A percentile compares a stretch with the other conserved stretches of the same genome.
Conservation (phyloP, 2,329 filamentous ascomycete genomes). For the Fusarium nygamai region DNA sequence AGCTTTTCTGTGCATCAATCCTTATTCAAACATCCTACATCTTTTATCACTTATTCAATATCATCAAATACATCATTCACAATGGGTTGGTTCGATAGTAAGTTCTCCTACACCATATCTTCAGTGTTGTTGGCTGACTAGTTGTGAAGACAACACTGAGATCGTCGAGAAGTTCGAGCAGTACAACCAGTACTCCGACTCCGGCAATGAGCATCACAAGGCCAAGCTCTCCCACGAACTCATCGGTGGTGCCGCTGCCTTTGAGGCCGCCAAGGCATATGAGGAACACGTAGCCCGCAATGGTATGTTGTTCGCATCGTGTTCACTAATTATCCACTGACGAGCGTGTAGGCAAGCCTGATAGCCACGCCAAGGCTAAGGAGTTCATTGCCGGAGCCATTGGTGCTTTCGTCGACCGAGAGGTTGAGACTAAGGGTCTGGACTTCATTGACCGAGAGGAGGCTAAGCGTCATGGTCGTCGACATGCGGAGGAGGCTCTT, state of each 20-base stretch:
- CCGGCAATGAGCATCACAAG: too few species aligned
- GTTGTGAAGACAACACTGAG: constrained; percentile 15
- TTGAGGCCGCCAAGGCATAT: constrained; percentile 46
- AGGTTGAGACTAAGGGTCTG: constrained; percentile 45
- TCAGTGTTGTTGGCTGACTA: too few species aligned
- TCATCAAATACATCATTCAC: neutral
- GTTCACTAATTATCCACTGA: too few species aligned
- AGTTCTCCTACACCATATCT: too few species aligned
- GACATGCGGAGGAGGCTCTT: too few species aligned
- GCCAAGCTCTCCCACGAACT: constrained; percentile 46
- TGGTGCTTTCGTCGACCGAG: constrained; percentile 46
- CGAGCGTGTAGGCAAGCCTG: constrained; percentile 17
- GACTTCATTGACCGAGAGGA: constrained; percentile 43
- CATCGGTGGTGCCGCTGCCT: constrained; percentile 46
- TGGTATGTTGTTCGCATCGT: too few species aligned
- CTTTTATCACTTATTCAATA: neutral
- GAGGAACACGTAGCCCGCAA: too few species aligned
- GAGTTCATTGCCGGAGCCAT: constrained; percentile 44
- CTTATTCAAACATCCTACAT: neutral
- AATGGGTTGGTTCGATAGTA: constrained; percentile 27
- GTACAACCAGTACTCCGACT: constrained; percentile 43
- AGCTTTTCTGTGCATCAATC: neutral
- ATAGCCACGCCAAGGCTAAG: constrained; percentile 44
- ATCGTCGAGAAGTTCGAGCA: constrained; percentile 32
- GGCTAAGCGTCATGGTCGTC: too few species aligned